Evolutionary conservation across 2,329 filamentous ascomycete species (phyloP), one percentile per base, ranked within the genome.

Genomic region (Botrytis paeoniae): DNA sequence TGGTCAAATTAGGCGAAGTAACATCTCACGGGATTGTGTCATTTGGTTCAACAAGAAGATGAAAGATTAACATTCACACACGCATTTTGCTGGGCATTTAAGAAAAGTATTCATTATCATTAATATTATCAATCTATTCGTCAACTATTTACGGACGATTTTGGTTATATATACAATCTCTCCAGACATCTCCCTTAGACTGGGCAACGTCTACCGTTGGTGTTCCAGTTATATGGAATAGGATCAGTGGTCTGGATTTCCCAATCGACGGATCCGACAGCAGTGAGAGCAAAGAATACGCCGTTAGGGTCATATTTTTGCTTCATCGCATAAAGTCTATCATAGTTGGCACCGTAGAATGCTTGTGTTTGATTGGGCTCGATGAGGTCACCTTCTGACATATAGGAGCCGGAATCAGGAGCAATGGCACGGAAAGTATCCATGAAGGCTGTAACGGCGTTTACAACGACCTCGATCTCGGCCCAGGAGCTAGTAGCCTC

Each of bases 391-490:
- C 60, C 64, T 61, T 75, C 74, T 9, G 63, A 65, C 32, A 74
- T 61, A 43, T 75, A 75, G 25, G 60, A 60, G 1, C 73, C 74
- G 6, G 60, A 43, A 43, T 63, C 32, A 2, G 74, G 74, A 35
- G 70, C 66, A 18, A 76, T 70, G 57, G 73, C 61, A 62, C 75
- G 69, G 66, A 73, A 75, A n/a, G 69, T 73, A 41, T 69, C 71
- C 73, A 78, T 74, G 73, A 71, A 76, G 14, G 74, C 51, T 37
- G 75, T 76, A 14, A 78, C 39, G 10, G 66, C 73, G 0, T 81
- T 78, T 0, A 86, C 85, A 14, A 86, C 81, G 5, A 81, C 79
- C 0, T 82, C 82, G 9, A 87, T 82, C 65, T 86, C 82, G 22
- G 84, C 85, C 0, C 83, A 81, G 0, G 88, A 79, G 1, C 86